Base-by-base conservation (phyloP, 306 rosid species). In the Nissolia schottii region DNA sequence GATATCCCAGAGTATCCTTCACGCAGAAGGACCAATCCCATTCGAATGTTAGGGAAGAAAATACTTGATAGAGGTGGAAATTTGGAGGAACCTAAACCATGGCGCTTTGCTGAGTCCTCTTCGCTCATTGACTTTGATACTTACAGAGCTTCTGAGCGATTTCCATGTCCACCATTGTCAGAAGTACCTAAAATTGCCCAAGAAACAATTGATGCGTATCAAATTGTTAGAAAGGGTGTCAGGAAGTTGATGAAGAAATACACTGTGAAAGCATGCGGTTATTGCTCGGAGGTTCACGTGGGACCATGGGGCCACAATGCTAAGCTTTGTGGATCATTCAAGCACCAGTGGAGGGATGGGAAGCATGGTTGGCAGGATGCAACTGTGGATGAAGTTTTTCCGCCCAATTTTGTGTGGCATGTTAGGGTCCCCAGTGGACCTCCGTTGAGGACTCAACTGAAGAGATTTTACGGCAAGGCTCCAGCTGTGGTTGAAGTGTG, bases 301-400 rank as follows among this genome's bases (percentile, higher is more conserved):
- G 97, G 98, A 50, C 98, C 97, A 63, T 94, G 98, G 98, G 98
- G 97, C 28, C 96, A 94, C 90, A 91, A 87, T 51, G 96, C 86
- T 14, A 94, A 91, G 85, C 92, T 94, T 29, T 94, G 98, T 69
- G 97, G 98, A 60, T 88, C 84, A 40, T 94, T 94, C 81, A 94
- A 94, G 87, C 98, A 94, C 77, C 98, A 94, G 43, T 94, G 98
- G 98, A 89, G 98, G 80, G 98, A 94, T 64, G 98, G 98, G 84
- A 94, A 94, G 70, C 98, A 94, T 81, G 98, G 98, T 53, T 94
- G 98, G 98, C 98, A 94, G 72, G 95, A 94, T 64, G 97, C 98
- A 7, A 89, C 77, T 0, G 78, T 89, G 55, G 97, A 89, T 22
- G 97, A 94, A 82, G 91, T 94, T 70, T 77, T 94, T 18, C 97